These are phyloP conservation scores for Aspergillus asperescens DNA, from an alignment of 495 filamentous ascomycete genomes.

Conservation along the genomic window DNA sequence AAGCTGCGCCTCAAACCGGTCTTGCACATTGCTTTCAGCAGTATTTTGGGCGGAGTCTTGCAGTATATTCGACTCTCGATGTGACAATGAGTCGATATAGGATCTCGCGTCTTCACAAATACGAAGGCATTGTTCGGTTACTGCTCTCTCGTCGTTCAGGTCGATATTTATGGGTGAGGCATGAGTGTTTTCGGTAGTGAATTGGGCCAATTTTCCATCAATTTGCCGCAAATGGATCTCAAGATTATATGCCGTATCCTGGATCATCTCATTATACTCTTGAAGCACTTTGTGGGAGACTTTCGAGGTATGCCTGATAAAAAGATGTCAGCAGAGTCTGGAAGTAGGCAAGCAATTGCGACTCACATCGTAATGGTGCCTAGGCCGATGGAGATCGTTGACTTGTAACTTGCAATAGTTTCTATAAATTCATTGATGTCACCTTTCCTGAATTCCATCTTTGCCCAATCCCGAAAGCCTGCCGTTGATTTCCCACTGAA, in stretches of 20 bases:
- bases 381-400: constrained; percentile 10
- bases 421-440: constrained; percentile 18
- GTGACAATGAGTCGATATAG: constrained; percentile 11
- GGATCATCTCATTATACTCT: constrained; percentile 16
- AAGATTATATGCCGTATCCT: constrained; percentile 14
- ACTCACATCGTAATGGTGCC: constrained; percentile 15
- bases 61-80: not conserved
- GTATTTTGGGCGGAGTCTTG: not conserved
- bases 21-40: not conserved
- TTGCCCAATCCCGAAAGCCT: constrained; percentile 15
- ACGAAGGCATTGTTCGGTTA: constrained; percentile 14
- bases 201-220: constrained; percentile 7
- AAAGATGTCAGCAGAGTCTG: constrained; percentile 1
- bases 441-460: constrained; percentile 16
- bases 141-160: constrained; percentile 8
- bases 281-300: constrained; percentile 9
- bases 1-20: constrained; percentile 8
- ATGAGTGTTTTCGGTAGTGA: not conserved
- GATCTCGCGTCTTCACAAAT: constrained; percentile 11
- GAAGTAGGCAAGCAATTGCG: not conserved
- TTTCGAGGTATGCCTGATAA: constrained; percentile 9
- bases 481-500: constrained; percentile 10
- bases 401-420: constrained; percentile 11
- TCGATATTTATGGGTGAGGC: not conserved
- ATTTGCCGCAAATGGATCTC: constrained; percentile 5